phyloP scores from a whole-genome alignment of 2,329 filamentous ascomycete genomes.

The Botrytis fabae region DNA sequence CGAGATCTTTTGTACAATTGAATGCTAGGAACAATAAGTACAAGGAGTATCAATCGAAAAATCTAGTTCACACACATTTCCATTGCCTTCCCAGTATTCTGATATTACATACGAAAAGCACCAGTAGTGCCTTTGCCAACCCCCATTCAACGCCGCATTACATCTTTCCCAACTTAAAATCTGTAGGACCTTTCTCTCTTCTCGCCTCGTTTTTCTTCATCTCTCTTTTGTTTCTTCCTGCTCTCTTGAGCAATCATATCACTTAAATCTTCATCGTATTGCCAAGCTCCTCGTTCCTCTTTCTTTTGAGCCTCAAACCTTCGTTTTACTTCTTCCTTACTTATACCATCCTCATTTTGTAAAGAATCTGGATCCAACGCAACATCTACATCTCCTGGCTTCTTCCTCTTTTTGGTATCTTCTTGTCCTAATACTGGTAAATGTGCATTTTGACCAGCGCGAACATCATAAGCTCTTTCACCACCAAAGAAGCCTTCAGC shows the following conservation, averaged over 20 bases:
- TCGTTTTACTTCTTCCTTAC: conserved; percentile 78
- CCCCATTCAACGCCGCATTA: conserved; percentile 18
- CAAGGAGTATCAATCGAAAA: neutral
- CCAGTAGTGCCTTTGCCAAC: conserved; percentile 8
- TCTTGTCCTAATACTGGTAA: conserved; percentile 78
- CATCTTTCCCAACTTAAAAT: conserved; percentile 30
- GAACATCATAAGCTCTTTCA: conserved; percentile 89
- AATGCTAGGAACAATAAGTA: conserved; percentile 1
- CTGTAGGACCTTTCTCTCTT: conserved; percentile 44
- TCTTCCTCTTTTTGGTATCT: conserved; percentile 81
- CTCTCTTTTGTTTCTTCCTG: conserved; percentile 84
- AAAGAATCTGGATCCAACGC: conserved; percentile 85
- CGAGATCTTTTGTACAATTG: neutral
- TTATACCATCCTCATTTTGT: conserved; percentile 71
- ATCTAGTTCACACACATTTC: neutral
- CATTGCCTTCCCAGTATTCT: conserved; percentile 6
- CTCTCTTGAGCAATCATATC: conserved; percentile 96
- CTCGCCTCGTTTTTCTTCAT: conserved; percentile 74
- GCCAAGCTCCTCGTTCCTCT: conserved; percentile 59
- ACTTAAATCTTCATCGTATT: conserved; percentile 84
- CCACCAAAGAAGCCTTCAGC: conserved; percentile 95
- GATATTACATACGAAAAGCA: conserved; percentile 22
- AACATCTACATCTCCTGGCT: conserved; percentile 92
- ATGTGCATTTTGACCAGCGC: conserved; percentile 53
- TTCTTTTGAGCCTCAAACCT: conserved; percentile 74